phyloP scores from a whole-genome alignment of 495 filamentous ascomycete species.

The Choiromyces venosus region DNA sequence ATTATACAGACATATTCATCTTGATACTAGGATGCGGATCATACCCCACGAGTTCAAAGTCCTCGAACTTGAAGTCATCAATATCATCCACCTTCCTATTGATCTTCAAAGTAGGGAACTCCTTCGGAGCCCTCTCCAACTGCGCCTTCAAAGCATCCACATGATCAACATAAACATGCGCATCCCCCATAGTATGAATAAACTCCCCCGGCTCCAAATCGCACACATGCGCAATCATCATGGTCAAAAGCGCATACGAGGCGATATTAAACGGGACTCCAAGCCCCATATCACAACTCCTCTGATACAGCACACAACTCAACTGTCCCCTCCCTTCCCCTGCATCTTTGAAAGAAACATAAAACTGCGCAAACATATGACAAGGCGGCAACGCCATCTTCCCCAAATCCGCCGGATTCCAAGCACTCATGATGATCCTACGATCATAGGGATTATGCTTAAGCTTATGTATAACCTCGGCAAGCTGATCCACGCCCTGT shows the following conservation, averaged over 20 bases:
- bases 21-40: slow-evolving; percentile 81
- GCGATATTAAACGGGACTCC: slow-evolving; percentile 98
- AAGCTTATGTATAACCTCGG: slow-evolving; percentile 76
- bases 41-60: slow-evolving; percentile 84
- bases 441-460: slow-evolving; percentile 77
- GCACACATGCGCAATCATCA: slow-evolving; percentile 85
- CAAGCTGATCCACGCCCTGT: slow-evolving; percentile 86
- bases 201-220: slow-evolving; percentile 76
- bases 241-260: slow-evolving; percentile 81
- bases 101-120: slow-evolving; percentile 73
- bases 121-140: slow-evolving; percentile 69
- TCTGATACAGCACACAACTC: slow-evolving; percentile 82
- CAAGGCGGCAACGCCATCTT: slow-evolving; percentile 95
- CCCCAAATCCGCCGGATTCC: slow-evolving; percentile 80
- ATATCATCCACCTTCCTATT: slow-evolving; percentile 57
- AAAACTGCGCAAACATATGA: slow-evolving; percentile 99
- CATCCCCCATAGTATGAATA: slow-evolving; percentile 92
- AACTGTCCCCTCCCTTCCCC: slow-evolving; percentile 58
- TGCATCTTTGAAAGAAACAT: slow-evolving; percentile 63
- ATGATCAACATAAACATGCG: slow-evolving; percentile 91
- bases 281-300: slow-evolving; percentile 94
- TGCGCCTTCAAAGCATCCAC: slow-evolving; percentile 78
- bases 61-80: slow-evolving; percentile 82
- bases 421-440: slow-evolving; percentile 80
- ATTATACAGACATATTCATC: slow-evolving; percentile 95